phyloP scores from a whole-genome alignment of 805 yeast species.

The Pichia membranifaciens region DNA sequence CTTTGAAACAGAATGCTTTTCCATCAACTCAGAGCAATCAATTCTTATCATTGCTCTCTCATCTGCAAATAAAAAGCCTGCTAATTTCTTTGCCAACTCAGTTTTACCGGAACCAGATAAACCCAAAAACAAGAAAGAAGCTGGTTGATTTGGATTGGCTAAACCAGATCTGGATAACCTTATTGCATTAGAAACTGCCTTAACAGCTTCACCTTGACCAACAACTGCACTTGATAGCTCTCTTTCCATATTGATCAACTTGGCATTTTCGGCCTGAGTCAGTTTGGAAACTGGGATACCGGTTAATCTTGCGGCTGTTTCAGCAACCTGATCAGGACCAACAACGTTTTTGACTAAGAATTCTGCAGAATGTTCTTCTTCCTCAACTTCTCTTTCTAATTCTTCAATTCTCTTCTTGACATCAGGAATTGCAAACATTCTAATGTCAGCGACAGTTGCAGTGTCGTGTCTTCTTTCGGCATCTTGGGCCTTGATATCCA shows the following conservation, averaged over 20 bases:
- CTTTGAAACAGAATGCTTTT: slow-evolving; percentile 93
- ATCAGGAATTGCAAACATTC: slow-evolving; percentile 97
- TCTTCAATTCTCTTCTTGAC: slow-evolving; percentile 67
- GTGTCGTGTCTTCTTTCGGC: slow-evolving; percentile 97
- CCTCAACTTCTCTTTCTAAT: slow-evolving; percentile 74
- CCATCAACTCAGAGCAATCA: slow-evolving; percentile 94
- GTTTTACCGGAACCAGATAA: slow-evolving; percentile 98
- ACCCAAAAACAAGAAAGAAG: slow-evolving; percentile 91
- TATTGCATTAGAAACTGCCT: slow-evolving; percentile 92
- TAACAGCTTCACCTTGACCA: slow-evolving; percentile 94
- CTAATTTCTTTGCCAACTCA: slow-evolving; percentile 92
- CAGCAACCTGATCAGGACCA: slow-evolving; percentile 71
- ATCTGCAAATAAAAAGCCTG: slow-evolving; percentile 93
- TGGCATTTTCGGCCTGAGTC: slow-evolving; percentile 91
- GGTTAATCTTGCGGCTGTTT: slow-evolving; percentile 92
- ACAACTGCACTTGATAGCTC: slow-evolving; percentile 79
- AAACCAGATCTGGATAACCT: slow-evolving; percentile 90
- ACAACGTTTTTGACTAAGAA: slow-evolving; percentile 84
- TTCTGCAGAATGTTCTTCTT: slow-evolving; percentile 41
- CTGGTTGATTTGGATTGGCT: slow-evolving; percentile 94
- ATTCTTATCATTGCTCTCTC: slow-evolving; percentile 96
- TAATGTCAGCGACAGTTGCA: slow-evolving; percentile 88
- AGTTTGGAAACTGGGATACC: slow-evolving; percentile 95
- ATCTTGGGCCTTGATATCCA: slow-evolving; percentile 87
- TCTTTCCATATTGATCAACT: slow-evolving; percentile 90